Base-by-base conservation (phyloP, 2,329 filamentous ascomycete species). In the Apiospora koreana region DNA sequence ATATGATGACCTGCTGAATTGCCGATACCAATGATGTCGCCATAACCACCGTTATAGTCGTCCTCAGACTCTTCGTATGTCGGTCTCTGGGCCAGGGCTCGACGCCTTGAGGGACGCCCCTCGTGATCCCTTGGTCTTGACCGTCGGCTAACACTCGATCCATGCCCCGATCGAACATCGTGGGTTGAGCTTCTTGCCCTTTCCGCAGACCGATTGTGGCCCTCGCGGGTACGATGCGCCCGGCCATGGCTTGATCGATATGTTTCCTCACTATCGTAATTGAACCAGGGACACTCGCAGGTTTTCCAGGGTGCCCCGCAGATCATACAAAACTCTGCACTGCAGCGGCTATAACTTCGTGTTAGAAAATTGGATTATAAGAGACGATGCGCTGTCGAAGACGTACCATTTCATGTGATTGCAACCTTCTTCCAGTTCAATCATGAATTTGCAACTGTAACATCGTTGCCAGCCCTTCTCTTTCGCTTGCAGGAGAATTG, bases 371-470 rank as follows among this genome's bases (percentile, higher is more conserved):
- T 28, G 9, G 18, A n/a, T 18, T 38, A 8, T 14, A 12, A 35
- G 10, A 12, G 21, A n/a, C n/a, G 54, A 38, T 4, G 31, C 31
- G 8, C 8, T 62, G 72, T 83, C 72, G 16, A 81, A 89, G 21
- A 82, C 89, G 81, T 84, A 93, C 91, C 94, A 97, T 38, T 90
- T 94, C 89, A 97, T 95, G 79, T 95, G 94, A 81, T 95, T 95
- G 80, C 92, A 94, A 62, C 94, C 94, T 79, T 95, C 93, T 75
- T 92, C 92, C 67, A 94, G 83, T 79, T 97, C 93, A 62, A 97
- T 92, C 84, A 93, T 86, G 48, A 88, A 85, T 73, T 87, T 89
- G 81, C 94, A 97, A 72, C 86, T 90, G 77, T 90, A 91, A 79
- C 94, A 97, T 65, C 89, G 86, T 79, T 93, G 91, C 91, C 92